A percentile compares a stretch with the other conserved stretches of the same genome.
These are phyloP conservation scores for Bothriochloa decipiens DNA, from an alignment of 176 grass and related monocot genomes.

Conservation along the genomic window DNA sequence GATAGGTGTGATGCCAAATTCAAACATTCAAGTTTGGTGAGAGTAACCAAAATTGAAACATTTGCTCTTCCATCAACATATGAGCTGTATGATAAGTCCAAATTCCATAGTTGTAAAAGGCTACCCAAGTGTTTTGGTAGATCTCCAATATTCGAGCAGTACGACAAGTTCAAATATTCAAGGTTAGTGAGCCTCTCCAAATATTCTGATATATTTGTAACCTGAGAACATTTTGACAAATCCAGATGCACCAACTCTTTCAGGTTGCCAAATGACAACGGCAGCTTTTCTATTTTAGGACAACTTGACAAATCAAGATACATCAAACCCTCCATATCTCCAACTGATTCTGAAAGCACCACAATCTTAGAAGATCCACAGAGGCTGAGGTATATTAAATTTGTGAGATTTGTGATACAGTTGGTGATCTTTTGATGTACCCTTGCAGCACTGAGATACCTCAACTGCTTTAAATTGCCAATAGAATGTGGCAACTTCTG, in stretches of 20 bases:
- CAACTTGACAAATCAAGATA: slow-evolving; percentile 38
- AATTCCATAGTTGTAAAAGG: neutral
- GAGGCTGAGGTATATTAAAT: slow-evolving; percentile 26
- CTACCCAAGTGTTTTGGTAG: neutral
- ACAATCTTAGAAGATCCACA: neutral
- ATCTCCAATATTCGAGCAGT: neutral
- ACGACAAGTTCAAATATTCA: neutral
- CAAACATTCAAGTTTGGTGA: too few relatives aligned
- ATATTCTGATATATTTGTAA: too few relatives aligned
- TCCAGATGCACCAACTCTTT: neutral
- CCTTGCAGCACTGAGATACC: slow-evolving; percentile 32
- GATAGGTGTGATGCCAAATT: too few relatives aligned
- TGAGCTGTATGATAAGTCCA: neutral
- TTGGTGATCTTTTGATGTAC: neutral
- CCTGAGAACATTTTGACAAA: too few relatives aligned
- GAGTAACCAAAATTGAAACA: too few relatives aligned
- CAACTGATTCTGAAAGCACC: neutral
- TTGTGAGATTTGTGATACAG: neutral
- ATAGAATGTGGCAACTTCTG: neutral
- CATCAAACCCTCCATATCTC: neutral
- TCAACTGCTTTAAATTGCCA: slow-evolving; percentile 11
- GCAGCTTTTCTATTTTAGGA: neutral
- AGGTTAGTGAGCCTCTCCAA: neutral
- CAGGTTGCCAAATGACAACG: neutral
- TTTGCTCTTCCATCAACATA: too few relatives aligned